These are phyloP conservation scores for Clavispora fructus DNA, from an alignment of 805 yeast genomes.

Conservation along the genomic window DNA sequence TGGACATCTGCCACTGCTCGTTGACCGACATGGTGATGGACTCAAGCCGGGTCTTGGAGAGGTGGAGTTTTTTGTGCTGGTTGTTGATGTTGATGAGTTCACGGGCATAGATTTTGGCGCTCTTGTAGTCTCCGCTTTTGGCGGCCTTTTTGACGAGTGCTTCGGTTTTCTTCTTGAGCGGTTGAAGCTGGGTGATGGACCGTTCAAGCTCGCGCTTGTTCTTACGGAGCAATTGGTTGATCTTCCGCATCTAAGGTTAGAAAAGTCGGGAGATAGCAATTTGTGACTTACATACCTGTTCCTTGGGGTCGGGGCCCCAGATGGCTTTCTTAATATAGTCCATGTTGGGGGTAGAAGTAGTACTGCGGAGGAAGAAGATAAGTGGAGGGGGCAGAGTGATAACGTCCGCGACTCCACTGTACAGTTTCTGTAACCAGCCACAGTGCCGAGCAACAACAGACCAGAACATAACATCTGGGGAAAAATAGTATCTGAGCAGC, in stretches of 20 bases:
- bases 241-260: conserved; percentile 51
- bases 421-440: neutral
- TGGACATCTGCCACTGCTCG: conserved; percentile 84
- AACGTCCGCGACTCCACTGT: neutral
- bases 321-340: conserved; percentile 79
- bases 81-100: conserved; percentile 71
- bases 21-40: conserved; percentile 84
- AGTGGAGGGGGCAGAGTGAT: neutral
- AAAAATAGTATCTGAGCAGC: too few species aligned
- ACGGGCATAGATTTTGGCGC: conserved; percentile 75
- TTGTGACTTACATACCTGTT: conserved; percentile 48
- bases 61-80: conserved; percentile 68
- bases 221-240: conserved; percentile 74
- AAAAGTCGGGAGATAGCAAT: neutral
- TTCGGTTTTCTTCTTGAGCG: conserved; percentile 71
- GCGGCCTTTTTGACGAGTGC: conserved; percentile 68
- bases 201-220: conserved; percentile 82
- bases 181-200: conserved; percentile 56
- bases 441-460: too few species aligned
- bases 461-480: too few species aligned
- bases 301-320: conserved; percentile 97
- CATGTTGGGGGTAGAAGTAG: conserved; percentile 39
- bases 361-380: neutral
- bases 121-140: conserved; percentile 66
- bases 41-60: conserved; percentile 80